Percentiles rank a stretch among this genome's conserved stretches.
Evolutionary conservation across 257 asterid genomes (phyloP).

Genomic region (Solanum rostratum): DNA sequence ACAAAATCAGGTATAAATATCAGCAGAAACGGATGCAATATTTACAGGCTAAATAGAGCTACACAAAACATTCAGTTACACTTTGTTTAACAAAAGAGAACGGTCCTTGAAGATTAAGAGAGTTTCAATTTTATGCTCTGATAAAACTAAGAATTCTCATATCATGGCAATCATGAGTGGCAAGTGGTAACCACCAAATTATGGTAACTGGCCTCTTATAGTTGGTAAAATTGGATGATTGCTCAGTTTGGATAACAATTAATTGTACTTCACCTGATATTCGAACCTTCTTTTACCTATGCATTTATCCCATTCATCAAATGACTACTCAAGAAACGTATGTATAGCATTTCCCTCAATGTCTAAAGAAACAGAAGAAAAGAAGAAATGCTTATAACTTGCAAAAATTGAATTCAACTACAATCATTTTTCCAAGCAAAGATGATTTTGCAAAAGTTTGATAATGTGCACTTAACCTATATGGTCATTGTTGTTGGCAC

Average conservation of each 20-base stretch:
- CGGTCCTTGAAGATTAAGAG: background rate
- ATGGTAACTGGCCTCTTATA: background rate
- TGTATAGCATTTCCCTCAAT: background rate
- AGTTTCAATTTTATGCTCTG: background rate
- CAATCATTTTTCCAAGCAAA: background rate
- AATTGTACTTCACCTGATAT: background rate
- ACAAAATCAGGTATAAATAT: background rate
- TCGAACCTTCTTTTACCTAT: background rate
- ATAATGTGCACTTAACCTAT: background rate
- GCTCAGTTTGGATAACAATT: background rate
- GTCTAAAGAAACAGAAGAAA: background rate
- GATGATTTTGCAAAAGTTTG: background rate
- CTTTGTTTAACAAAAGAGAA: background rate
- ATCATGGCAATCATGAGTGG: background rate
- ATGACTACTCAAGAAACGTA: background rate
- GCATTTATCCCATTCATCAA: background rate
- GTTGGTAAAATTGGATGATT: background rate
- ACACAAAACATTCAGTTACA: background rate
- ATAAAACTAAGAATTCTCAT: background rate
- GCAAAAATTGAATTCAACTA: background rate
- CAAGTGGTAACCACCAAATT: background rate
- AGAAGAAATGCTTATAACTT: background rate
- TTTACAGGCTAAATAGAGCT: background rate
- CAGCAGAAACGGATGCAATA: background rate
- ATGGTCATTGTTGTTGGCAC: background rate